These are phyloP conservation scores for Aspergillus neotritici DNA, from an alignment of 2,329 filamentous ascomycete species.

Conservation along the genomic window DNA sequence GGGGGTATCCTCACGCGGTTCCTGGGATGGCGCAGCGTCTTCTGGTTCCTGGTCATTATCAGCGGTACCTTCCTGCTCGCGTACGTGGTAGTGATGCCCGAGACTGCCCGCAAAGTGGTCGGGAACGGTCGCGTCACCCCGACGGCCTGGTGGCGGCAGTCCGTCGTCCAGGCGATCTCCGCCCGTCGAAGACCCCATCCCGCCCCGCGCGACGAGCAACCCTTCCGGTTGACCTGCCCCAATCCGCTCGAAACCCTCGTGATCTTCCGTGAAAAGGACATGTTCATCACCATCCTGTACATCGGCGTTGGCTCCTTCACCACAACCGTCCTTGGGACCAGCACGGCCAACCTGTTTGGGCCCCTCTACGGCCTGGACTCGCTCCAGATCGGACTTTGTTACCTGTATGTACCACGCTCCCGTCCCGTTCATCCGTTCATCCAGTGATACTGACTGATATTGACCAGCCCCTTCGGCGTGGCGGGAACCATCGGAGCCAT, in stretches of 20 bases:
- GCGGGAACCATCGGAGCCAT: slow-evolving; percentile 19
- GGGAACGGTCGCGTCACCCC: slow-evolving; percentile 36
- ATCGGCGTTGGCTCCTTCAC: slow-evolving; percentile 43
- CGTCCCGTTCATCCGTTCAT: too few species aligned
- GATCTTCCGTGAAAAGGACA: slow-evolving; percentile 44
- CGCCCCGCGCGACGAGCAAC: background rate
- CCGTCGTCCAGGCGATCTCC: too few species aligned
- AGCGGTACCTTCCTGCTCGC: slow-evolving; percentile 32
- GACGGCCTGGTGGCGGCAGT: slow-evolving; percentile 1
- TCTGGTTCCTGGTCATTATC: slow-evolving; percentile 39
- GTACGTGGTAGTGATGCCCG: slow-evolving; percentile 39
- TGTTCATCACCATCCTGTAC: slow-evolving; percentile 41
- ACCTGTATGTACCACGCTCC: slow-evolving; percentile 23
- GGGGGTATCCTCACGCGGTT: slow-evolving; percentile 35
- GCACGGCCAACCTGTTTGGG: slow-evolving; percentile 37
- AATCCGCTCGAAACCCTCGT: slow-evolving; percentile 37
- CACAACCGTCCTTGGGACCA: slow-evolving; percentile 47
- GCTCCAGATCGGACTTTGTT: slow-evolving; percentile 39
- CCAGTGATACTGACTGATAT: too few species aligned
- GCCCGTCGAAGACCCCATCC: slow-evolving; percentile 12
- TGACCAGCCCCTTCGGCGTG: slow-evolving; percentile 17
- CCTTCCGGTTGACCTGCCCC: slow-evolving; percentile 20
- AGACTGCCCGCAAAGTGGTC: slow-evolving; percentile 36
- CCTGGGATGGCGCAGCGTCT: slow-evolving; percentile 36
- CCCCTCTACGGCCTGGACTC: slow-evolving; percentile 25